Evolutionary conservation across 108 stramenopile genomes (phyloP).

Genomic region (Cyclotella baltica): DNA sequence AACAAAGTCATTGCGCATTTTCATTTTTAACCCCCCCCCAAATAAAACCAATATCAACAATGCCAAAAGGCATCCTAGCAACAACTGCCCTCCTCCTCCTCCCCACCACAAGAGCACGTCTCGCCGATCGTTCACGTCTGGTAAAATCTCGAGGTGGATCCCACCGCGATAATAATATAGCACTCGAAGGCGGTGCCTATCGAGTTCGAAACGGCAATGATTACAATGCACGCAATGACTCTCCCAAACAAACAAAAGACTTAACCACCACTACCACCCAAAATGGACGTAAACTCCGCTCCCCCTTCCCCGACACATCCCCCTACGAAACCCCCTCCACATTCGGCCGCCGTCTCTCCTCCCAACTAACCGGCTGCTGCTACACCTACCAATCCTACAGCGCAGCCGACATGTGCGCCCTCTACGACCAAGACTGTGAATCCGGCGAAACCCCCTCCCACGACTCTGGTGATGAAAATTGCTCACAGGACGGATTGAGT

Average conservation of each 20-base stretch:
- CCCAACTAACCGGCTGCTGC: conserved; percentile 82
- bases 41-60: no score
- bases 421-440: conserved; percentile 80
- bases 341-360: conserved; percentile 36
- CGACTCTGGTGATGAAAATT: conserved; percentile 78
- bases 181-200: conserved; percentile 53
- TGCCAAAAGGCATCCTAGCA: no score
- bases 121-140: conserved; percentile 87
- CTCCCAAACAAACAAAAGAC: background rate
- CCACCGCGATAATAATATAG: conserved; percentile 36
- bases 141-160: conserved; percentile 66
- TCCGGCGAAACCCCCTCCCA: conserved; percentile 75
- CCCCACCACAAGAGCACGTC: conserved; percentile 44
- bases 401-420: conserved; percentile 65
- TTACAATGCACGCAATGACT: conserved; percentile 4
- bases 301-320: background rate
- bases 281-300: conserved; percentile 7
- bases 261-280: background rate
- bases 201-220: conserved; percentile 4
- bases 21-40: no score
- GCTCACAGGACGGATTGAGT: conserved; percentile 74
- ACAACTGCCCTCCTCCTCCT: background rate
- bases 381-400: conserved; percentile 68
- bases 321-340: conserved; percentile 14
- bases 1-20: no score